Evolutionary conservation across 2,329 filamentous ascomycete genomes (phyloP).

Genomic region (Penicillium aurantiogriseum): DNA sequence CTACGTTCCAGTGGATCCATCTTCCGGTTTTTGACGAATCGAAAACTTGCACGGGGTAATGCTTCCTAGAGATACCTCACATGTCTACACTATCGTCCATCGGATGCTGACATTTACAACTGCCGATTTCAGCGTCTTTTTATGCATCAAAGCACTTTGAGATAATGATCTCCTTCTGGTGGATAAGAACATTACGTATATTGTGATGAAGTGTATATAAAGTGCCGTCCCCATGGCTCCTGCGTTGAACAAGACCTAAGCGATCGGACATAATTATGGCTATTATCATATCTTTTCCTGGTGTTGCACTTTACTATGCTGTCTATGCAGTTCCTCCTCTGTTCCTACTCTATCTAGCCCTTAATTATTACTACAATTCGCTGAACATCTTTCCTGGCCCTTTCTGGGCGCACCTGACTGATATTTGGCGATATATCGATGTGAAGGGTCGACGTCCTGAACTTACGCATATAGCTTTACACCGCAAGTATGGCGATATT

Average conservation of each 20-base stretch:
- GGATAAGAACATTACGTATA: neutral
- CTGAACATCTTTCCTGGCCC: constrained; percentile 57
- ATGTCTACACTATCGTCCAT: neutral
- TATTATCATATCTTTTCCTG: neutral
- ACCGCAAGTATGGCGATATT: constrained; percentile 69
- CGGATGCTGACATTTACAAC: neutral
- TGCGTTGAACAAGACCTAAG: neutral
- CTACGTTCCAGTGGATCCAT: neutral
- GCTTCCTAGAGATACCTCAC: neutral
- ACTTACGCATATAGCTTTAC: constrained; percentile 64
- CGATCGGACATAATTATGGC: neutral
- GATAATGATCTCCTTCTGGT: neutral
- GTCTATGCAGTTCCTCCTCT: neutral
- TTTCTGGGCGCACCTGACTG: constrained; percentile 63
- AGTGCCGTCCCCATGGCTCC: neutral
- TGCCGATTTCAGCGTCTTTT: neutral
- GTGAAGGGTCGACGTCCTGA: constrained; percentile 65
- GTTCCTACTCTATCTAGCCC: neutral
- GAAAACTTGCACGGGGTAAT: neutral
- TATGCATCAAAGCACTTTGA: neutral
- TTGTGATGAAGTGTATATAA: neutral
- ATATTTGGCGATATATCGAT: constrained; percentile 73
- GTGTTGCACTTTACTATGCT: neutral
- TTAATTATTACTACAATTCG: neutral
- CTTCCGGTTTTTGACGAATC: neutral